Evolutionary conservation across 176 grass and related monocot genomes (phyloP).

Genomic region (Carex parvula): DNA sequence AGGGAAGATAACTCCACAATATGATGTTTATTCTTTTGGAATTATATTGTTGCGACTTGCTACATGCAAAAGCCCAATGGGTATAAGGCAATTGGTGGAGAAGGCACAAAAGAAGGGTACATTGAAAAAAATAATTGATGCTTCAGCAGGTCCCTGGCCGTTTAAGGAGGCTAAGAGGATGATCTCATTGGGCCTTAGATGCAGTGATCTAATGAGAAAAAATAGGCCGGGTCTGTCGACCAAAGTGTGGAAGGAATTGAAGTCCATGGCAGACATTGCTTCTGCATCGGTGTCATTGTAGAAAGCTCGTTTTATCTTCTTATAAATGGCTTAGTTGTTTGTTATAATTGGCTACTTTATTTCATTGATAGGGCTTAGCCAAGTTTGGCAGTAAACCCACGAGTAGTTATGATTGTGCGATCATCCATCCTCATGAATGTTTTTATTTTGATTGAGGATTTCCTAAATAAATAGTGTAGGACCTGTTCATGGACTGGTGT

Average conservation of each 20-base stretch:
- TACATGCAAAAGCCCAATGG: conserved; percentile 37
- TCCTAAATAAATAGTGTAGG: too few species aligned
- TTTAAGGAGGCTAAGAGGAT: conserved; percentile 55
- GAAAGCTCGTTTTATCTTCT: background rate
- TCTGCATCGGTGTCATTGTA: background rate
- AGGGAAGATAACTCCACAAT: conserved; percentile 35
- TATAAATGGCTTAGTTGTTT: background rate
- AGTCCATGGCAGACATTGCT: conserved; percentile 34
- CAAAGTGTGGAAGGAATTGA: conserved; percentile 38
- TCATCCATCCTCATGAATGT: too few species aligned
- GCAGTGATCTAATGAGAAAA: conserved; percentile 30
- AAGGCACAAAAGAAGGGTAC: conserved; percentile 39
- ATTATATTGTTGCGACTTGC: conserved; percentile 51
- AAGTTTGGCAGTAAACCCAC: too few species aligned
- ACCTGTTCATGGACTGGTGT: too few species aligned
- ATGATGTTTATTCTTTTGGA: conserved; percentile 65
- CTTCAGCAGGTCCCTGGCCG: conserved; percentile 52
- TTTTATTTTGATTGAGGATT: too few species aligned
- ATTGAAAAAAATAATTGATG: conserved; percentile 40
- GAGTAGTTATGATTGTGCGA: too few species aligned
- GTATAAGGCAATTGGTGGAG: conserved; percentile 42
- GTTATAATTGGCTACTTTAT: too few species aligned
- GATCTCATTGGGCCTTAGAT: conserved; percentile 49
- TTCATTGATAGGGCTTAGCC: too few species aligned
- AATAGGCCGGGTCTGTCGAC: conserved; percentile 36